Evolutionary conservation across 2,329 filamentous ascomycete species (phyloP).

Genomic region (Ophiocordyceps camponoti-saundersi): DNA sequence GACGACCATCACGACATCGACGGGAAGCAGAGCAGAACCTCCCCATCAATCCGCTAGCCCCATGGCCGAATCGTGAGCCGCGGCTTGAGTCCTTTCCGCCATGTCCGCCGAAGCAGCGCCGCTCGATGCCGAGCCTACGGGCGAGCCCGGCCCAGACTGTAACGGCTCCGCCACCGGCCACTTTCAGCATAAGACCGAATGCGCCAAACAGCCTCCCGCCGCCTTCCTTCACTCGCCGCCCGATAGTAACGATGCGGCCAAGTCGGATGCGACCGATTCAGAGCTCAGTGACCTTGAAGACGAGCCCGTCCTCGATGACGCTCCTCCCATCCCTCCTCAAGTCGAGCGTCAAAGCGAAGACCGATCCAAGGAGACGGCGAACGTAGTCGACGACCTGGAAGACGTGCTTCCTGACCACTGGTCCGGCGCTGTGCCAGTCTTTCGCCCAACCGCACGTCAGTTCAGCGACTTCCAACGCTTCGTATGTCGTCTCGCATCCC

Average conservation of each 20-base stretch:
- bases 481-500: slow-evolving; percentile 30
- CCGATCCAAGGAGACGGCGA: slow-evolving; percentile 9
- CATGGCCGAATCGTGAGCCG: slow-evolving; percentile 19
- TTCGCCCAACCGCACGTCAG: slow-evolving; percentile 88
- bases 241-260: slow-evolving; percentile 43
- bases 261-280: slow-evolving; percentile 43
- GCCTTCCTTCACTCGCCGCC: slow-evolving; percentile 44
- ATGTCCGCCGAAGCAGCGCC: slow-evolving; percentile 36
- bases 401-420: slow-evolving; percentile 76
- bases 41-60: slow-evolving; percentile 6
- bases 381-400: slow-evolving; percentile 46
- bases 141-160: background rate
- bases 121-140: slow-evolving; percentile 4
- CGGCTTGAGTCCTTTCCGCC: slow-evolving; percentile 17
- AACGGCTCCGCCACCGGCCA: slow-evolving; percentile 7
- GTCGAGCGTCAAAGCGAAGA: slow-evolving; percentile 4
- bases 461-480: slow-evolving; percentile 89
- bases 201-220: slow-evolving; percentile 17
- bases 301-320: slow-evolving; percentile 23
- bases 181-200: slow-evolving; percentile 13
- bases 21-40: slow-evolving; percentile 1
- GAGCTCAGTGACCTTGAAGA: slow-evolving; percentile 51
- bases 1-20: background rate
- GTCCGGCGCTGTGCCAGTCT: slow-evolving; percentile 82
- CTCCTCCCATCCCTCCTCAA: slow-evolving; percentile 5